These are phyloP conservation scores for Mycena filopes DNA, from an alignment of 768 basidiomycete species.

Conservation along the genomic window DNA sequence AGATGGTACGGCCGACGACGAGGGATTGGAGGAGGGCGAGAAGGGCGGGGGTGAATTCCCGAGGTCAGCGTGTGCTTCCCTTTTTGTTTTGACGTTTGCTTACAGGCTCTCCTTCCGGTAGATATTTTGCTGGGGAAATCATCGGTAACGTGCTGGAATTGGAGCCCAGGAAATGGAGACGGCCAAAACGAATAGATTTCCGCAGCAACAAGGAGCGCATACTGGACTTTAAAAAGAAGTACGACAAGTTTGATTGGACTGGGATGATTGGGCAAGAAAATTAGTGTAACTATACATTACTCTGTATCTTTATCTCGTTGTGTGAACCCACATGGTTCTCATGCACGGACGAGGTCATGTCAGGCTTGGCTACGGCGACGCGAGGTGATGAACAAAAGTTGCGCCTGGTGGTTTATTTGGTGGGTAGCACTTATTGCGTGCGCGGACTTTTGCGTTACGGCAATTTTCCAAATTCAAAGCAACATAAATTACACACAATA, in stretches of 20 bases:
- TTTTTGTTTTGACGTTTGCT: not conserved
- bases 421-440: too few species aligned
- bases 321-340: too few species aligned
- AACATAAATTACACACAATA: not conserved
- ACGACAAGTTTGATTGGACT: conserved; percentile 86
- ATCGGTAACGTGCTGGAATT: conserved; percentile 91
- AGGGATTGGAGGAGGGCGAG: conserved; percentile 82
- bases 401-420: too few species aligned
- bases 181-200: conserved; percentile 80
- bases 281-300: conserved; percentile 18
- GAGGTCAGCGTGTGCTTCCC: conserved; percentile 56
- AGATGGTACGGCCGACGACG: conserved; percentile 55
- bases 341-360: too few species aligned
- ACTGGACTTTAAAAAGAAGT: conserved; percentile 74
- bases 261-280: conserved; percentile 65
- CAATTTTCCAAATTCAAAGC: not conserved
- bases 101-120: conserved; percentile 41
- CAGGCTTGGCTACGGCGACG: too few species aligned
- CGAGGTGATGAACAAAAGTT: too few species aligned
- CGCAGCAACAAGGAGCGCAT: conserved; percentile 77
- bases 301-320: conserved; percentile 11
- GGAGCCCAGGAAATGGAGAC: conserved; percentile 87
- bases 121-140: conserved; percentile 96
- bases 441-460: too few species aligned
- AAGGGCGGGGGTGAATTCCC: conserved; percentile 95